Conservation (phyloP, 169 alveolate species). For the Babesia sp. region DNA sequence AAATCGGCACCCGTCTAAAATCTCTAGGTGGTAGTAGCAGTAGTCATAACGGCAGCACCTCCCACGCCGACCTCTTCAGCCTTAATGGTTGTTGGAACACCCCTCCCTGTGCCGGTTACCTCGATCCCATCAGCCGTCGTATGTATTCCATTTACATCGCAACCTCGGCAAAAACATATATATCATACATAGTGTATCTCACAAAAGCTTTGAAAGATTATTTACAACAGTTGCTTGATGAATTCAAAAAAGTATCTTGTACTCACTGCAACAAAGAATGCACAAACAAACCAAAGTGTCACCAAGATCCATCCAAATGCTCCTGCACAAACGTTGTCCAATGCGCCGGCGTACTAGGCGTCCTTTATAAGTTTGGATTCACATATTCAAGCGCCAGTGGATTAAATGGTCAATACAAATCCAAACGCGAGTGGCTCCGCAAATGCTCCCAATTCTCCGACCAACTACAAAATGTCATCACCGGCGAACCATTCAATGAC, state of each 20-base stretch:
- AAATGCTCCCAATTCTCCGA: background rate
- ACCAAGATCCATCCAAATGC: no score
- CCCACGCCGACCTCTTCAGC: no score
- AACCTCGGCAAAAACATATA: background rate
- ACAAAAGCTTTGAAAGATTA: background rate
- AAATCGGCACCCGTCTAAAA: no score
- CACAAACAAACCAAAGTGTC: no score
- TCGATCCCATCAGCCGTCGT: no score
- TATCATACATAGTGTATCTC: background rate
- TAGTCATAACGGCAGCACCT: no score
- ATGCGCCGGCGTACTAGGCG: slow-evolving; percentile 11
- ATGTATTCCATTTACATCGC: no score
- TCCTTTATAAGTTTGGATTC: slow-evolving; percentile 1
- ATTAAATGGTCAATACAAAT: background rate
- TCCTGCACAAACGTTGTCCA: background rate
- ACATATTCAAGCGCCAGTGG: background rate
- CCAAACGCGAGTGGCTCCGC: background rate
- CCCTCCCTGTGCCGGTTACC: no score
- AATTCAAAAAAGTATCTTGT: background rate
- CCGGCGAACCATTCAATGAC: background rate
- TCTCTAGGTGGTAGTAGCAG: no score
- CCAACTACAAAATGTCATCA: background rate
- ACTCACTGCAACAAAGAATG: no score
- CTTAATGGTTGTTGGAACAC: no score
- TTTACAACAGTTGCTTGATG: background rate